These are phyloP conservation scores for Penicillium hordei DNA, from an alignment of 2,329 filamentous ascomycete species.

Conservation along the genomic window DNA sequence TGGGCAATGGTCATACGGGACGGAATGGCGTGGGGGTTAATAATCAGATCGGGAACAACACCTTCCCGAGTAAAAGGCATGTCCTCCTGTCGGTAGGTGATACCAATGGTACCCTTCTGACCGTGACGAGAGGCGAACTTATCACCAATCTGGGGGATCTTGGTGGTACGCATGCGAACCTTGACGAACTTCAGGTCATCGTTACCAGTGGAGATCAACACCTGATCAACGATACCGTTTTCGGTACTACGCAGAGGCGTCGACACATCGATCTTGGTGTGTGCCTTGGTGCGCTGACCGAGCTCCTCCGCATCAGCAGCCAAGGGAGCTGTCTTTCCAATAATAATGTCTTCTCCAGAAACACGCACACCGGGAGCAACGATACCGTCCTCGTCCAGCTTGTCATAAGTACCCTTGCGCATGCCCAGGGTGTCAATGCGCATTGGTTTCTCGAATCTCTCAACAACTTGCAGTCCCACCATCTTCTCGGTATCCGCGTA, in stretches of 20 bases:
- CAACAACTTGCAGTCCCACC: slow-evolving; percentile 87
- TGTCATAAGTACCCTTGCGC: slow-evolving; percentile 95
- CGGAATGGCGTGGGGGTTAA: slow-evolving; percentile 98
- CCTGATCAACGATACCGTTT: slow-evolving; percentile 92
- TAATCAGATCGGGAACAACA: slow-evolving; percentile 91
- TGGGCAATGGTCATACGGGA: slow-evolving; percentile 99
- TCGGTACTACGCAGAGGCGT: slow-evolving; percentile 94
- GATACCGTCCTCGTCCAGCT: slow-evolving; percentile 94
- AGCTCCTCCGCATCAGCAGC: slow-evolving; percentile 90
- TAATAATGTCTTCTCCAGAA: slow-evolving; percentile 97
- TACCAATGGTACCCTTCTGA: slow-evolving; percentile 98
- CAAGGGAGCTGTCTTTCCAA: slow-evolving; percentile 96
- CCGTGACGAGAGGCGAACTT: slow-evolving; percentile 99
- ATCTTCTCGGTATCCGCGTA: slow-evolving; percentile 98
- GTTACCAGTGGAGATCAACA: slow-evolving; percentile 89
- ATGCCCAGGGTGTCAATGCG: slow-evolving; percentile 83
- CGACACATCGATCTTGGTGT: slow-evolving; percentile 92
- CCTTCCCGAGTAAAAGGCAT: slow-evolving; percentile 97
- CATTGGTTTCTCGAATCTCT: slow-evolving; percentile 93
- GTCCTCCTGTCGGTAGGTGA: slow-evolving; percentile 95
- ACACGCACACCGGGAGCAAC: slow-evolving; percentile 92
- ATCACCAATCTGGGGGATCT: slow-evolving; percentile 97
- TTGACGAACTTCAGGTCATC: slow-evolving; percentile 96
- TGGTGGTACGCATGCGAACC: slow-evolving; percentile 94
- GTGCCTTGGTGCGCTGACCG: slow-evolving; percentile 83